Evolutionary conservation across 129 eudicot species (phyloP).

Genomic region (Sambucus nigra): DNA sequence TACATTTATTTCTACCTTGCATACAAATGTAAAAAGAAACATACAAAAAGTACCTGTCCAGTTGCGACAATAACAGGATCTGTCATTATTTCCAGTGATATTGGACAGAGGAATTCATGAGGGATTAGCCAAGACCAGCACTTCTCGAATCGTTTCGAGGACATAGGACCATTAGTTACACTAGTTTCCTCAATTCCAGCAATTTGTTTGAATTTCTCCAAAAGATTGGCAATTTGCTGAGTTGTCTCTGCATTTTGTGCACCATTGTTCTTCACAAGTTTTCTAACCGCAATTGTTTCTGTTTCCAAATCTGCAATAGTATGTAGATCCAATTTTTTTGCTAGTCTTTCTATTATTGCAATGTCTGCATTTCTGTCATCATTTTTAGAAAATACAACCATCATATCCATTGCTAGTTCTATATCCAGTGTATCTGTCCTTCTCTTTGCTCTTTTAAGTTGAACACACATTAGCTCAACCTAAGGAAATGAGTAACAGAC

Average conservation of each 20-base stretch:
- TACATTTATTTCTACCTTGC: too few species aligned
- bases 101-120: conserved; percentile 71
- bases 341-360: conserved; percentile 54
- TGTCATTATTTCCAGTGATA: conserved; percentile 62
- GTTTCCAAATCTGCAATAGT: conserved; percentile 41
- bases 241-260: conserved; percentile 25
- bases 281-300: conserved; percentile 46
- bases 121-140: conserved; percentile 41
- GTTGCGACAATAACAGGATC: conserved; percentile 75
- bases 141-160: conserved; percentile 26
- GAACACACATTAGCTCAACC: conserved; percentile 61
- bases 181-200: conserved; percentile 53
- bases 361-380: conserved; percentile 61
- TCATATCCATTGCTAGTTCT: conserved; percentile 86
- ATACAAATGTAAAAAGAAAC: too few species aligned
- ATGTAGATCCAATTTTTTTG: conserved; percentile 47
- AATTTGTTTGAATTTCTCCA: conserved; percentile 49
- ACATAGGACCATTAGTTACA: conserved; percentile 28
- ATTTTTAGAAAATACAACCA: conserved; percentile 50
- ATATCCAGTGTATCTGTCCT: conserved; percentile 66
- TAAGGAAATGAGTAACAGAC: conserved; percentile 5
- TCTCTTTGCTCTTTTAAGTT: conserved; percentile 56
- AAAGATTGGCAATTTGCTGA: conserved; percentile 42
- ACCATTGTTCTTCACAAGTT: conserved; percentile 38
- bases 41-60: conserved; percentile 48